Conservation (phyloP, 202 grass and related monocot genomes). For the Musa balbisiana region DNA sequence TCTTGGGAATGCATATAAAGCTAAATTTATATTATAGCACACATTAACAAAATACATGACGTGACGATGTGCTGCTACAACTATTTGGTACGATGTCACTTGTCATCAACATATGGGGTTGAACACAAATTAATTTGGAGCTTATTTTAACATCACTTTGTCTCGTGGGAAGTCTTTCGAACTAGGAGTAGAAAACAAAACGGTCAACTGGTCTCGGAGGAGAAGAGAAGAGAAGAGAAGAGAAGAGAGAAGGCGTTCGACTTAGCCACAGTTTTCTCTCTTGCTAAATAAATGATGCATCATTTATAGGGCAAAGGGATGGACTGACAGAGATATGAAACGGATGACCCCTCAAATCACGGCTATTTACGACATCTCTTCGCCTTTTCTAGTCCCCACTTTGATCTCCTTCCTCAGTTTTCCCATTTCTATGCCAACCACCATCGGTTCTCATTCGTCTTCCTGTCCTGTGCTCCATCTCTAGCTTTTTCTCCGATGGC, state of each 20-base stretch:
- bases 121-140: not conserved
- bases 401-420: not conserved
- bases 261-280: not conserved
- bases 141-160: not conserved
- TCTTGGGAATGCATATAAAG: too few species aligned
- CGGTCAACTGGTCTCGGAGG: not conserved
- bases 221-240: too few species aligned
- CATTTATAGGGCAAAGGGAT: not conserved
- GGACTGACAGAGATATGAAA: slow-evolving; percentile 10
- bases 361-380: not conserved
- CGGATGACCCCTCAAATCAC: slow-evolving; percentile 1
- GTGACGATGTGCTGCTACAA: too few species aligned
- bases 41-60: too few species aligned
- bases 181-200: not conserved
- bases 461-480: not conserved
- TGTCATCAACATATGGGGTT: not conserved
- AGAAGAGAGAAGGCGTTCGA: not conserved
- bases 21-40: too few species aligned
- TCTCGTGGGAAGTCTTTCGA: not conserved
- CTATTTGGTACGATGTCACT: not conserved
- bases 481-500: not conserved
- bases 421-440: not conserved
- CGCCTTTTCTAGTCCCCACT: not conserved
- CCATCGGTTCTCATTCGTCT: not conserved
- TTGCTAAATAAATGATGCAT: not conserved